Evolutionary conservation across 2,329 filamentous ascomycete genomes (phyloP), one percentile per base, ranked within the genome.

Genomic region (Colletotrichum graminicola): DNA sequence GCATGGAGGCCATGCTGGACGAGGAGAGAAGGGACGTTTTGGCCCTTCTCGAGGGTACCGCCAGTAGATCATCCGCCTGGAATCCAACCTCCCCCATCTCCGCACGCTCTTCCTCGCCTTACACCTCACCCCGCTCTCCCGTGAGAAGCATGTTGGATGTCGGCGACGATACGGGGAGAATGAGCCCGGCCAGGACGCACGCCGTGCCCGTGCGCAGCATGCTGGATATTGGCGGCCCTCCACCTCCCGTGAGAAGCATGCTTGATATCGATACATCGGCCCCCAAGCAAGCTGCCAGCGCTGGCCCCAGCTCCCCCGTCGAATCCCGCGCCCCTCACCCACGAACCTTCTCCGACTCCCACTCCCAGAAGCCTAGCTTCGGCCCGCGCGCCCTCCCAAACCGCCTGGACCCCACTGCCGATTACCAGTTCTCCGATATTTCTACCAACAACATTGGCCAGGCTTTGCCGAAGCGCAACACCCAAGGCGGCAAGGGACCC

Each of bases 1-100:
- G 92, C 77, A 89, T 95, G 77, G 93, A 94, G 82, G 89, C 91
- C 60, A 89, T 91, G 75, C 85, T 94, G 74, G 93, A 94, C 78
- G 91, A 94, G 84, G 93, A 95, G 84, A 88, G 92, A 73, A 86
- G 87, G 73, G 92, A 94, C 81, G 90, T 94, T 49, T 84, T 94
- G 75, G 90, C 90, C 59, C 83, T 94, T 73, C 84, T 94, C 52
- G 90, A 92, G 79, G 87, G 86, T 55, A 83, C 82, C 62, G 67
- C 64, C 45, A 76, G 74, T 72, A 72, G 65, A 51, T 76, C 45
- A 4, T 47, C 75, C 73, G 76, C 76, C 63, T 66, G 73, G 77
- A 72, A 76, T 76, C 75, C 79, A 57, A 60, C 65, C 51, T 79
- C 79, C 45, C 77, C 81, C 68, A 73, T 77, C 73, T 79, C 75